These are phyloP conservation scores for Alternaria infectoria DNA, from an alignment of 2,329 filamentous ascomycete species.

Conservation along the genomic window DNA sequence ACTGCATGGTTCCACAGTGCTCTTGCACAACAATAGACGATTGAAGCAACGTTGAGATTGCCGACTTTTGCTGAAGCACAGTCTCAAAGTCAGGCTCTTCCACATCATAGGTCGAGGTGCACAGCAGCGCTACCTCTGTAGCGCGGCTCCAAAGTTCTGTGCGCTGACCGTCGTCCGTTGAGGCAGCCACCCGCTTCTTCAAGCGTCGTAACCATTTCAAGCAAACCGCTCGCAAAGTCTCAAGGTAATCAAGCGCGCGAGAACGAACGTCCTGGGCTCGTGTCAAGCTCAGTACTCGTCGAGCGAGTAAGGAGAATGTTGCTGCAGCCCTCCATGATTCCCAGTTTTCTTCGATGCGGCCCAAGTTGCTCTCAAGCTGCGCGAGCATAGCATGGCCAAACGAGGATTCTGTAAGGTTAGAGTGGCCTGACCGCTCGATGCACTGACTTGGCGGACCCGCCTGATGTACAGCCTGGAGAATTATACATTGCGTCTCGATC, in stretches of 20 bases:
- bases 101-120: conserved; percentile 55
- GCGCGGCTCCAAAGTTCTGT: conserved; percentile 41
- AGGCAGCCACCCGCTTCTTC: conserved; percentile 27
- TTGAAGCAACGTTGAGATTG: conserved; percentile 24
- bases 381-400: conserved; percentile 39
- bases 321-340: conserved; percentile 51
- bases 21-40: conserved; percentile 31
- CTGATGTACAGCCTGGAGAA: conserved; percentile 60
- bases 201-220: conserved; percentile 52
- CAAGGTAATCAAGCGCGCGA: conserved; percentile 42
- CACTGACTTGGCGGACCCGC: conserved; percentile 46
- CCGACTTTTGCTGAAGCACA: conserved; percentile 31
- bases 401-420: conserved; percentile 37
- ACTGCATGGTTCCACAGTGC: conserved; percentile 3
- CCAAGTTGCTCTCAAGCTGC: conserved; percentile 20
- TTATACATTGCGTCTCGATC: conserved; percentile 54
- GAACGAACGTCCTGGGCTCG: conserved; percentile 18
- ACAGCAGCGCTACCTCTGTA: conserved; percentile 53
- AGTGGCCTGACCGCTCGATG: conserved; percentile 46
- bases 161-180: conserved; percentile 34
- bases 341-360: conserved; percentile 33
- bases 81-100: conserved; percentile 40
- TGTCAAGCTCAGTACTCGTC: conserved; percentile 54
- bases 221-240: conserved; percentile 40
- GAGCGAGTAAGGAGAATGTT: conserved; percentile 50